Conservation (phyloP, 1,284 basidiomycete genomes). For the Rhizopogon parksii region DNA sequence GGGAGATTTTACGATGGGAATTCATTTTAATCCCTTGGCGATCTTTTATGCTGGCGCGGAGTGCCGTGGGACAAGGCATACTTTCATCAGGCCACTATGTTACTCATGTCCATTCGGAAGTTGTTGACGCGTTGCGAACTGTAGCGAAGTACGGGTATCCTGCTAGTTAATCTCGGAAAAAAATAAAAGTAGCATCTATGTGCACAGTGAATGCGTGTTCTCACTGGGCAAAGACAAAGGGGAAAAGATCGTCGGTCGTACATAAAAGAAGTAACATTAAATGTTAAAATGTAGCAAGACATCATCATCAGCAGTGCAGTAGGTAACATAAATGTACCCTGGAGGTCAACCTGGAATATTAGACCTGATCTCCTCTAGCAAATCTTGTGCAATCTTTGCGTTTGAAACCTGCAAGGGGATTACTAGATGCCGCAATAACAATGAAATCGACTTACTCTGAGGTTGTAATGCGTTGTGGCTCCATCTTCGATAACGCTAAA, state of each 20-base stretch:
- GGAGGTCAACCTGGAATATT: constrained; percentile 39
- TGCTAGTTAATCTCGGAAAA: too few species aligned
- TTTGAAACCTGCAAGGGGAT: constrained; percentile 41
- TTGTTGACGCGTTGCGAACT: too few species aligned
- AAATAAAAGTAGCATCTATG: too few species aligned
- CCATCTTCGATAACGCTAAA: constrained; percentile 71
- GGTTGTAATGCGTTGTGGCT: constrained; percentile 64
- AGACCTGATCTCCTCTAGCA: constrained; percentile 48
- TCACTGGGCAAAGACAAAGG: constrained; percentile 15
- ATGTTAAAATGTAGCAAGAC: constrained; percentile 25
- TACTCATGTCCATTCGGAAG: too few species aligned
- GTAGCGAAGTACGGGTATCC: too few species aligned
- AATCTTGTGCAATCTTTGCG: constrained; percentile 54
- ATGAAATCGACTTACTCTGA: constrained; percentile 50
- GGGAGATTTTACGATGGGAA: too few species aligned
- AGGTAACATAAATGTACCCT: constrained; percentile 5
- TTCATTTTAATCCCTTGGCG: too few species aligned
- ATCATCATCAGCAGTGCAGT: constrained; percentile 12
- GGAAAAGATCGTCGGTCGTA: constrained; percentile 3
- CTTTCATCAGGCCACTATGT: too few species aligned
- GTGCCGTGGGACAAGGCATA: too few species aligned
- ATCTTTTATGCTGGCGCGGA: too few species aligned
- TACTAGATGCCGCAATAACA: neutral
- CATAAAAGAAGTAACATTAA: constrained; percentile 24
- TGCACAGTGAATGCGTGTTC: constrained; percentile 7